Evolutionary conservation across 352 stramenopile genomes (phyloP), one percentile per base, ranked within the genome.

Genomic region (Globisporangium nodosum): DNA sequence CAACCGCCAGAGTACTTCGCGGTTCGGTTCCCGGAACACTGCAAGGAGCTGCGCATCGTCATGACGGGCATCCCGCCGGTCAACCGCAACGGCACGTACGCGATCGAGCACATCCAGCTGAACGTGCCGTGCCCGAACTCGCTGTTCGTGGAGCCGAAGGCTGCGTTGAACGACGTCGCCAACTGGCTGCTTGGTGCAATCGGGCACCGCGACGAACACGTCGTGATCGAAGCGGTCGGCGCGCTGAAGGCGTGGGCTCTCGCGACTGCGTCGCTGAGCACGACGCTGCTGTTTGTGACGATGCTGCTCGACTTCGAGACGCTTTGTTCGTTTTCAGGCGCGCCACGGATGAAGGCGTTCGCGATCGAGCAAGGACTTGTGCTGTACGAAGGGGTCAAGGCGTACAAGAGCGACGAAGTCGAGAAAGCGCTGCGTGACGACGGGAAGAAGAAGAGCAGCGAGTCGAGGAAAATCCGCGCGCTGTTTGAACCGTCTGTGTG

Each of bases 401-500:
- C 71, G 2, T 88, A 88, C 58, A 60, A 68, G 58, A 24, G 57
- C 2, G 78, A 90, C 49, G 71, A 85, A 57, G 63, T 49, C 6
- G 65, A 73, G 8, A 66, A 71, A 21, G 35, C 70, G 18, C 35
- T 65, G 20, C 69, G 72, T 33, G 63, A 71, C 39, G 61, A 69
- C 33, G 70, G 71, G 4, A 85, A 76, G 40, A 73, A 78, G 21
- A 74, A 65, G 13, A 72, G 61, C 47, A 78, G 66, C 20, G 83
- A 95, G 35, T 83, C 85, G 49, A 67, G 81, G 3, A 88, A 83
- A 55, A 73, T 92, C 46, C 71, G 71, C 20, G 86, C 78, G 9
- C 43, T 89, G n/a, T 96, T 96, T 57, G 86, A 96, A 47, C 67
- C 79, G 6, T 87, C 86, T 0, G 66, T 86, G 4, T 92, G 86